A percentile compares a stretch with the other conserved stretches of the same genome.
Conservation (phyloP, 192 early-diverging fungal genomes). For the Podila epicladia region DNA sequence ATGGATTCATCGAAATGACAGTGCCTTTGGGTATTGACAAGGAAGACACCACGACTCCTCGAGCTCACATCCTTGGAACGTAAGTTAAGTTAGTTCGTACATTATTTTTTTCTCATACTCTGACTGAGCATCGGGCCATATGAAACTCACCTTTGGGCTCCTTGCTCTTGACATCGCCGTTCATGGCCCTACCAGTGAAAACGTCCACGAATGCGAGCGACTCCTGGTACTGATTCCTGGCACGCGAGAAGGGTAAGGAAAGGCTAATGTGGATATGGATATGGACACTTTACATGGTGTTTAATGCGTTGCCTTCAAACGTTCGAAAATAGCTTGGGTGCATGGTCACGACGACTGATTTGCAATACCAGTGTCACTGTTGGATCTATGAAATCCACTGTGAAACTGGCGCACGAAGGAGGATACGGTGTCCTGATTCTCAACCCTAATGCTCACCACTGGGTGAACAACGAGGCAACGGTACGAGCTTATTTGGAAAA, state of each 20-base stretch:
- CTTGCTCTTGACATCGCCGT: not conserved
- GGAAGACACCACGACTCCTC: constrained; percentile 18
- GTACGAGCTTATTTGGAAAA: not conserved
- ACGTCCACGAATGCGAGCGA: constrained; percentile 20
- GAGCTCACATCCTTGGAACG: constrained; percentile 27
- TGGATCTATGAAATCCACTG: constrained; percentile 21
- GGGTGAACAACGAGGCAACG: constrained; percentile 17
- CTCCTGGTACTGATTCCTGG: constrained; percentile 20
- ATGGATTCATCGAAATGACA: constrained; percentile 4
- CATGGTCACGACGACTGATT: constrained; percentile 35
- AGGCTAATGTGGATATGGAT: not conserved
- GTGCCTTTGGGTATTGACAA: constrained; percentile 27
- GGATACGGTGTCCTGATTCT: constrained; percentile 28
- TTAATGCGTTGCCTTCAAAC: not conserved
- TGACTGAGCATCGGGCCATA: not conserved
- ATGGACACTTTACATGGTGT: not conserved
- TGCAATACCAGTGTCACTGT: constrained; percentile 21
- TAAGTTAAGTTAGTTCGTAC: not conserved
- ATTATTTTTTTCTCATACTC: not conserved
- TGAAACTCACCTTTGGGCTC: not conserved
- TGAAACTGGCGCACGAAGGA: constrained; percentile 13
- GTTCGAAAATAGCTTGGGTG: constrained; percentile 9
- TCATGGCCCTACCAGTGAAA: not conserved
- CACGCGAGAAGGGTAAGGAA: constrained; percentile 24
- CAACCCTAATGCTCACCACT: constrained; percentile 42